Percentiles rank a stretch among this genome's conserved stretches.
Conservation (phyloP, 2,329 filamentous ascomycete species). For the Alternaria rosae region DNA sequence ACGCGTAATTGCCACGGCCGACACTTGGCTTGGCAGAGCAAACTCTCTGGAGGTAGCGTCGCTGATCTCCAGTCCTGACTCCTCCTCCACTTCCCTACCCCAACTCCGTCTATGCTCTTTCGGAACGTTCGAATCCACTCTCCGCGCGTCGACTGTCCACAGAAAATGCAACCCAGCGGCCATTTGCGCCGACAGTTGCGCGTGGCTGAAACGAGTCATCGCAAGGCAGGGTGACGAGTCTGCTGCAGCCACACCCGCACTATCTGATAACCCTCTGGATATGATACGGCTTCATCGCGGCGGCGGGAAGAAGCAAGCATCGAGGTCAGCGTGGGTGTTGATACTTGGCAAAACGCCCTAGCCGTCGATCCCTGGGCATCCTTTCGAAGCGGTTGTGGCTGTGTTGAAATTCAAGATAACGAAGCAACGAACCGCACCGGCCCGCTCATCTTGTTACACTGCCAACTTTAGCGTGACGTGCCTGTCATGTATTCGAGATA, state of each 20-base stretch:
- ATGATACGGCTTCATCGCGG: constrained; percentile 5
- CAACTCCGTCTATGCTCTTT: constrained; percentile 7
- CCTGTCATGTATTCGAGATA: constrained; percentile 1
- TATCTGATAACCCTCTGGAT: neutral
- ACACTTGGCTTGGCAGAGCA: constrained; percentile 14
- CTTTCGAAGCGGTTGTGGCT: constrained; percentile 33
- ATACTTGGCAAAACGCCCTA: constrained; percentile 19
- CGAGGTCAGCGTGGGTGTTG: constrained; percentile 9
- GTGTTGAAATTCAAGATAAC: constrained; percentile 36
- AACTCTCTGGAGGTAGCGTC: constrained; percentile 10
- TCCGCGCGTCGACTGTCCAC: constrained; percentile 8
- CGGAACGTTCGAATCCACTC: constrained; percentile 1
- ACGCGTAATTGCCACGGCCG: constrained; percentile 10
- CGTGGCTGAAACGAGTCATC: constrained; percentile 1
- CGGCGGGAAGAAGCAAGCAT: constrained; percentile 14
- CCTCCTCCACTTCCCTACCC: constrained; percentile 1
- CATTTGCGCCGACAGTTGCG: neutral
- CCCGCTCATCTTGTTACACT: constrained; percentile 18
- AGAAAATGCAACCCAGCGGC: neutral
- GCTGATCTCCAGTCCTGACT: constrained; percentile 15
- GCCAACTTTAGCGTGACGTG: constrained; percentile 18
- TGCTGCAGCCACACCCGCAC: constrained; percentile 5
- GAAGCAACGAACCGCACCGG: constrained; percentile 22
- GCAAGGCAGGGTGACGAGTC: constrained; percentile 5
- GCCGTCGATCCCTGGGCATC: constrained; percentile 16